Evolutionary conservation across 495 filamentous ascomycete genomes (phyloP).

Genomic region (Penicillium coffeae): DNA sequence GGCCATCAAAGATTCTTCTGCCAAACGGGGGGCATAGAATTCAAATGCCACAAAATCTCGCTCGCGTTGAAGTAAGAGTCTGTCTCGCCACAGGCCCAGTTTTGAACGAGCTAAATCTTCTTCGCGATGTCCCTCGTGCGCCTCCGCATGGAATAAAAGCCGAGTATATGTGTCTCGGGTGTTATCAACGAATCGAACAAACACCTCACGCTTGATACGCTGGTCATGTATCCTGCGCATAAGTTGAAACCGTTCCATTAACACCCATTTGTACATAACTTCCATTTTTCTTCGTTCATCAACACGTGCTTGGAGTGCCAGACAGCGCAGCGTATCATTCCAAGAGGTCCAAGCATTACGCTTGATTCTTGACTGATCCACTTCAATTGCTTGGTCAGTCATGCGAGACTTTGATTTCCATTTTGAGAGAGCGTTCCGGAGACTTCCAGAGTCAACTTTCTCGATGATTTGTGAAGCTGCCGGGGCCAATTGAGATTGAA

Average conservation of each 20-base stretch:
- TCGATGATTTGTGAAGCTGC: conserved; percentile 41
- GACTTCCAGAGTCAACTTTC: conserved; percentile 46
- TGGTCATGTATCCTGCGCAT: conserved; percentile 51
- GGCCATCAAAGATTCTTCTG: conserved; percentile 44
- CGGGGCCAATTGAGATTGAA: conserved; percentile 45
- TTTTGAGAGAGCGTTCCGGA: conserved; percentile 43
- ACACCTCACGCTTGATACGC: conserved; percentile 42
- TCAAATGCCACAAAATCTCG: conserved; percentile 49
- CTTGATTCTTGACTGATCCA: conserved; percentile 51
- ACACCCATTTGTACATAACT: conserved; percentile 61
- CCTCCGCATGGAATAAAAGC: conserved; percentile 34
- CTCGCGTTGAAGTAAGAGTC: conserved; percentile 38
- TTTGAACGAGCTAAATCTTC: conserved; percentile 32
- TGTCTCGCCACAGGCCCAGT: conserved; percentile 42
- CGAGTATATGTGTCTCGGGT: conserved; percentile 36
- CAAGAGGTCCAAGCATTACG: conserved; percentile 60
- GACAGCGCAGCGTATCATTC: conserved; percentile 61
- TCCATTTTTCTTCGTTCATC: conserved; percentile 57
- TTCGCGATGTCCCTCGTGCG: conserved; percentile 31
- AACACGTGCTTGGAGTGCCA: conserved; percentile 49
- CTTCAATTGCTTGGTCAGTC: conserved; percentile 49
- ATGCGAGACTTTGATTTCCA: conserved; percentile 52
- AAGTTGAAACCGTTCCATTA: conserved; percentile 51
- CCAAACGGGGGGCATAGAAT: conserved; percentile 49
- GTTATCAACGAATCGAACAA: conserved; percentile 41